Evolutionary conservation across 1,284 basidiomycete species (phyloP), one percentile per base, ranked within the genome.

Genomic region (Papiliotrema laurentii): DNA sequence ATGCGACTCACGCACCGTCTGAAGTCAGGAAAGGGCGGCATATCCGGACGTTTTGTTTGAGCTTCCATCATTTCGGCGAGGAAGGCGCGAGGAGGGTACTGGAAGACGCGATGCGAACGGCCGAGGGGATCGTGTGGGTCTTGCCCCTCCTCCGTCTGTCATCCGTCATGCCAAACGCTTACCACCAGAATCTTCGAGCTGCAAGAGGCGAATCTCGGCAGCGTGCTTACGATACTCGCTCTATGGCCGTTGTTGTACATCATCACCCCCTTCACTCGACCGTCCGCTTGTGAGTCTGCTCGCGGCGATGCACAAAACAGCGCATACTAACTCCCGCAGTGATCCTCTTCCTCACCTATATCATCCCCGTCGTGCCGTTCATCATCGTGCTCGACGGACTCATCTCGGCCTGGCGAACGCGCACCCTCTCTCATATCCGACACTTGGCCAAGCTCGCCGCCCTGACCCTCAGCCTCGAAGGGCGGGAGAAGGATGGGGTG

Each of bases 11-110:
- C 4, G 50, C 59, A 5, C 57, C 61, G 7, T 30, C 21, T 16
- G 49, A 37, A 18, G 27, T 60, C 18, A 40, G 36, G 10, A 45
- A 35, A 19, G 36, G 53, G 33, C 37, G 51, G 37, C 56, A 66
- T 56, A 41, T 71, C 19, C 49, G 68, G 27, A 71, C 68, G 11
- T 71, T 71, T 41, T 66, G 63, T 43, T 45, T 69, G 16, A 61
- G 62, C 31, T 71, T 69, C 47, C 68, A 71, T 53, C 68, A 71
- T 54, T 69, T 71, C 49, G 55, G 58, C 27, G 63, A 69, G 37
- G 55, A 63, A 4, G 46, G 48, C 1, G 68, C 66, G 2, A 58
- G 58, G 45, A 40, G 49, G 27, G 60, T 68, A 2, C 36, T 71
- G 26, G 55, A 54, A 35, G 68, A 69, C 58, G 64, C 66, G 5